These are phyloP conservation scores for Kalanchoe fedtschenkoi DNA, from an alignment of 164 flowering plant species.

Conservation along the genomic window DNA sequence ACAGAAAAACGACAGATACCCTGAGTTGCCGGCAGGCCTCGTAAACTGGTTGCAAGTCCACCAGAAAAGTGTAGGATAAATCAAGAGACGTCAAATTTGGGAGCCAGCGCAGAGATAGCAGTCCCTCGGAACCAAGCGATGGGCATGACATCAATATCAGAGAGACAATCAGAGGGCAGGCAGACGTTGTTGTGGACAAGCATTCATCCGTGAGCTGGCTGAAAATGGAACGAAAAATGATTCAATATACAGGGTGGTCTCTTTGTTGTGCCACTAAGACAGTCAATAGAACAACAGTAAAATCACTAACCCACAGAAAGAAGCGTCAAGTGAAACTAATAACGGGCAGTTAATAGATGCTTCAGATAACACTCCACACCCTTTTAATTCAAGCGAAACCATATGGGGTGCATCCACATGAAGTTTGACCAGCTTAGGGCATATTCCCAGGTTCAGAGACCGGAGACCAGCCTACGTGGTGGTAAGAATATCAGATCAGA, in stretches of 20 bases:
- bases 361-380: conserved; percentile 84
- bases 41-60: conserved; percentile 69
- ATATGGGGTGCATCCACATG: conserved; percentile 61
- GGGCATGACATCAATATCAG: conserved; percentile 91
- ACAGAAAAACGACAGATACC: conserved; percentile 28
- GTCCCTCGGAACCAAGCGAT: conserved; percentile 79
- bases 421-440: conserved; percentile 73
- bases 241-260: background rate
- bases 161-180: conserved; percentile 69
- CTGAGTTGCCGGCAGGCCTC: conserved; percentile 66
- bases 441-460: conserved; percentile 88
- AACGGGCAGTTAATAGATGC: conserved; percentile 73
- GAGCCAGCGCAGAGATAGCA: conserved; percentile 53
- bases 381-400: conserved; percentile 82
- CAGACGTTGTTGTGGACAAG: conserved; percentile 68
- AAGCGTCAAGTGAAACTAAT: conserved; percentile 80
- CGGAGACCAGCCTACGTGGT: conserved; percentile 65
- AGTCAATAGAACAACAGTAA: background rate
- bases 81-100: conserved; percentile 66
- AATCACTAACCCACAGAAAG: conserved; percentile 80
- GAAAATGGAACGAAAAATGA: conserved; percentile 13
- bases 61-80: conserved; percentile 82
- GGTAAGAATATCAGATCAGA: background rate
- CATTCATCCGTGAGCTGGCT: conserved; percentile 90
- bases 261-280: conserved; percentile 3